phyloP scores from a whole-genome alignment of 257 asterid species.

The Parsonsia alboflavescens region DNA sequence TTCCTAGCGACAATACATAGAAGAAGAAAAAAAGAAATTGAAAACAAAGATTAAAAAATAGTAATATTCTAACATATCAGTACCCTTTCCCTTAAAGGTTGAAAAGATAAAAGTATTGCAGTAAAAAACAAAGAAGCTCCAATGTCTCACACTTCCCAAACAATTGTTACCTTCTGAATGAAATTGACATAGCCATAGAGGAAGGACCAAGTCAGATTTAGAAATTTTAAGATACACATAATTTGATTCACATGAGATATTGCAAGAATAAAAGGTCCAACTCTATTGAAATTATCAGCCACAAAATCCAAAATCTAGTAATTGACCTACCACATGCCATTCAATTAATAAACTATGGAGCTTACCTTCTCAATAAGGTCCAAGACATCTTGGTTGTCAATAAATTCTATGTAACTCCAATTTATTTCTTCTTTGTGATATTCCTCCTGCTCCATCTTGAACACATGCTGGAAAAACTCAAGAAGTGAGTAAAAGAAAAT shows the following conservation, averaged over 20 bases:
- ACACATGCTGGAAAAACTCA: slow-evolving; percentile 74
- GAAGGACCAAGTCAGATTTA: background rate
- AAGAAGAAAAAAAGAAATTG: background rate
- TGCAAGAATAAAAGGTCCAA: background rate
- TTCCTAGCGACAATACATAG: background rate
- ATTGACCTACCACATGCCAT: background rate
- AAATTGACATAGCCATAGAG: background rate
- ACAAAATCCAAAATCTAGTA: background rate
- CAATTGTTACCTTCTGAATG: background rate
- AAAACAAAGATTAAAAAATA: background rate
- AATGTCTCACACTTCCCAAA: background rate
- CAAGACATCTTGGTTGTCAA: slow-evolving; percentile 98
- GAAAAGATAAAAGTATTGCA: background rate
- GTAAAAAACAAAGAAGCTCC: background rate
- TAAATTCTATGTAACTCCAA: slow-evolving; percentile 98
- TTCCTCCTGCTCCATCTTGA: slow-evolving; percentile 99
- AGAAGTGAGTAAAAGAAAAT: slow-evolving; percentile 11
- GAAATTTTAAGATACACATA: background rate
- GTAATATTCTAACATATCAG: background rate
- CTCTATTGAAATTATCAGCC: background rate
- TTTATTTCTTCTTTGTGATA: slow-evolving; percentile 82
- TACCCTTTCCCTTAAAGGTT: background rate
- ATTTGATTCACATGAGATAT: background rate
- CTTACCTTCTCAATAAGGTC: slow-evolving; percentile 94
- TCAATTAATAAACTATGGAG: background rate